Base-by-base conservation (phyloP, 139 green algal species). In the Volvox africanus region DNA sequence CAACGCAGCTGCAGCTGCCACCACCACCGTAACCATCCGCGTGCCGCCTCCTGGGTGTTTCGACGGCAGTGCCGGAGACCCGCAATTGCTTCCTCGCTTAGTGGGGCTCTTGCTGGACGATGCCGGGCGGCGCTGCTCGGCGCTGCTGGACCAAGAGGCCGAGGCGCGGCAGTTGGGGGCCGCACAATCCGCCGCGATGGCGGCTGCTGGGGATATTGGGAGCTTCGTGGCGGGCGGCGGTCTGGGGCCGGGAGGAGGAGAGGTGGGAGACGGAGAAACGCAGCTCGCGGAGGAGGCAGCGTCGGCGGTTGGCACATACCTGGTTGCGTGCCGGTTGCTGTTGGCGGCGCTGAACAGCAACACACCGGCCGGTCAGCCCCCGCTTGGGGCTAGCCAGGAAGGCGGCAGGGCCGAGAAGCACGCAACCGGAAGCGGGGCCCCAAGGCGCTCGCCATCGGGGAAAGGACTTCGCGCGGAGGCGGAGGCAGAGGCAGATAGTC, bases 21-120 rank as follows among this genome's bases (percentile, higher is more conserved):
- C 37, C 88, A 3, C 61, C 50, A 83, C 82, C 20, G 21, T 79
- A 13, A 79, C 62, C 32, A 67, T 78, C 62, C 62, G 82, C 1
- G 32, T 88, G 65, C 82, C 82, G 80, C 19, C 68, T 30, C 62
- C 32, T 24, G 88, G 35, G 78, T 28, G 21, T 26, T 30, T 73
- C n/a, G 83, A 61, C 13, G 86, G 61, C 5, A 33, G 37, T 24
- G 78, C 78, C 14, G 80, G 28, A 28, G 80, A 73, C 50, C 50
- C 44, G 6, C 19, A 21, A 33, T 65, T 90, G 24, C 69, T 95
- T 21, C 92, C 88, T 44, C 87, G 89, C 11, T 83, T 94, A 62
- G 17, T 93, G 69, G 30, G 68, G 28, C 2, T 88, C 16, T 77
- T 93, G 69, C 19, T 79, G 37, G 90, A 86, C 12, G 62, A 30